Conservation (phyloP, 257 asterid genomes). For the Solanum ahanhuiri region DNA sequence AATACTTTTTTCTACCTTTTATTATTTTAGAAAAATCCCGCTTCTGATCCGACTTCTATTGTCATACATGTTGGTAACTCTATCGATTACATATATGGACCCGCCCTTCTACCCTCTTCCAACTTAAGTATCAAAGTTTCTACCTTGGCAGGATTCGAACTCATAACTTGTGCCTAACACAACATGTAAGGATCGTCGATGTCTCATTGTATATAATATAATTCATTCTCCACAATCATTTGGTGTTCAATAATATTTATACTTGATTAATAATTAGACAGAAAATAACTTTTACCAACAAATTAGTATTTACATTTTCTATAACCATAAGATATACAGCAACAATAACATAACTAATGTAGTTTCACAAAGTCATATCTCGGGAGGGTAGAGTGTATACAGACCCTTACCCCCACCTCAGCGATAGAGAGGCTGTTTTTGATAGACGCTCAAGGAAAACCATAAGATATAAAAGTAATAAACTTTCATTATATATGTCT, state of each 20-base stretch:
- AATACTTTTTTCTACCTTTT: neutral
- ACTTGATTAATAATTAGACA: neutral
- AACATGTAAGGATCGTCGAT: no score
- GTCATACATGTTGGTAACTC: neutral
- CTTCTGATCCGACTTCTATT: neutral
- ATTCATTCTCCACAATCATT: neutral
- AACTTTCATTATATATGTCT: neutral
- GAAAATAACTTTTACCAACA: neutral
- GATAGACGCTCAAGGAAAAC: neutral
- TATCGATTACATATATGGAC: neutral
- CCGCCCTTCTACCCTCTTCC: neutral
- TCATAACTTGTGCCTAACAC: neutral
- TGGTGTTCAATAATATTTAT: neutral
- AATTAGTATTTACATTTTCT: neutral
- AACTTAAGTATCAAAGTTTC: neutral
- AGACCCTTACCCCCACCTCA: neutral
- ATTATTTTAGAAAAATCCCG: neutral
- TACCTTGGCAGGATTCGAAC: neutral
- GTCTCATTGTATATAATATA: no score
- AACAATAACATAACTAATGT: neutral
- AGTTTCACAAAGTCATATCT: neutral
- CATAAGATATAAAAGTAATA: neutral
- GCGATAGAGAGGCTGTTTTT: neutral
- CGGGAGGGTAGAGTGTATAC: neutral
- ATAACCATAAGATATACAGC: neutral